Evolutionary conservation across 2,329 filamentous ascomycete genomes (phyloP).

Genomic region (Piedraia hortae): DNA sequence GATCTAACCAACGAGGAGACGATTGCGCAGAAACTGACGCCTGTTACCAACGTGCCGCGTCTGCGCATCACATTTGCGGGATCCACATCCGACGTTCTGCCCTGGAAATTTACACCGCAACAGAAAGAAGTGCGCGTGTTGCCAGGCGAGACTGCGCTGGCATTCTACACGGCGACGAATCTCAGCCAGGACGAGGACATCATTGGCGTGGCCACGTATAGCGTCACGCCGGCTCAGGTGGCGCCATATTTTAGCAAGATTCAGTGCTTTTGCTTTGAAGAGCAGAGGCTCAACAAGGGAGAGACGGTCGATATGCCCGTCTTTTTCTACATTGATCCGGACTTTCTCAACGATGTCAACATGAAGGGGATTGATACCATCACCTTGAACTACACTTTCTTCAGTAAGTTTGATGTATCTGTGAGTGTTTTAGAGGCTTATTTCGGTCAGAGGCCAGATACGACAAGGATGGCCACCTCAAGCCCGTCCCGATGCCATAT

Average conservation of each 20-base stretch:
- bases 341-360: constrained; percentile 69
- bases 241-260: constrained; percentile 98
- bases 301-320: constrained; percentile 99
- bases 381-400: constrained; percentile 91
- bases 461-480: constrained; percentile 50
- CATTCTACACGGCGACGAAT: constrained; percentile 95
- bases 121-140: constrained; percentile 89
- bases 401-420: constrained; percentile 37
- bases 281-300: constrained; percentile 70
- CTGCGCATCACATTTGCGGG: constrained; percentile 84
- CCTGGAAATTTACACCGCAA: constrained; percentile 93
- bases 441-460: constrained; percentile 42
- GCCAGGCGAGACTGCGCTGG: constrained; percentile 84
- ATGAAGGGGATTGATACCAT: constrained; percentile 91
- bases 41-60: constrained; percentile 53
- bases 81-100: constrained; percentile 77
- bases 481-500: constrained; percentile 20
- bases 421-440: background rate
- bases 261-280: constrained; percentile 97
- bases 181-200: constrained; percentile 60
- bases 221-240: constrained; percentile 82
- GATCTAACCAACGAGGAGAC: constrained; percentile 7
- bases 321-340: constrained; percentile 96
- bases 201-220: constrained; percentile 93
- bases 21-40: constrained; percentile 42